Conservation (phyloP, 345 rosid species). For the Syzygium grande region DNA sequence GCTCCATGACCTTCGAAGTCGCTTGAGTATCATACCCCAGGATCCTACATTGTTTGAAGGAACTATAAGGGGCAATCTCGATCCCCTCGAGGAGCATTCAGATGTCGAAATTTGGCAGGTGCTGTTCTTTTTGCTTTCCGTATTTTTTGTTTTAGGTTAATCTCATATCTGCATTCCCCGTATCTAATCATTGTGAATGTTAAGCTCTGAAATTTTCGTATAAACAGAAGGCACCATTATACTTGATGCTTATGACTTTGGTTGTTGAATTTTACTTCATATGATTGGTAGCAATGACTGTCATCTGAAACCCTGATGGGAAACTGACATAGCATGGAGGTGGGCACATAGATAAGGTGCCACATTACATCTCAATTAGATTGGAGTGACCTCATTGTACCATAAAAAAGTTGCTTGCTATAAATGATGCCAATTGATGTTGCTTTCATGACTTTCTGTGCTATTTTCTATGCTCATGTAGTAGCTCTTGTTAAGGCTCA, state of each 20-base stretch:
- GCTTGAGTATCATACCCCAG: constrained; percentile 94
- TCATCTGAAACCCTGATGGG: not conserved
- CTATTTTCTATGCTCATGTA: not conserved
- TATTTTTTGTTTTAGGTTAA: not conserved
- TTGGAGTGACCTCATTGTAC: not conserved
- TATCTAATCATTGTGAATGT: not conserved
- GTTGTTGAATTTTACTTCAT: not conserved
- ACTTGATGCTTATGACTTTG: not conserved
- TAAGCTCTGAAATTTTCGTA: not conserved
- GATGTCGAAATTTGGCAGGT: constrained; percentile 97
- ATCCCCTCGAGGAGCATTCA: constrained; percentile 91
- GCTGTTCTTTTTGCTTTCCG: not conserved
- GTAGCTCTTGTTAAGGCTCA: not conserved
- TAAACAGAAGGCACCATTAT: not conserved
- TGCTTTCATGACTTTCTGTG: not conserved
- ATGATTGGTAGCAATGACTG: not conserved
- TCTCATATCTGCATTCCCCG: not conserved
- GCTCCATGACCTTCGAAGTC: constrained; percentile 94
- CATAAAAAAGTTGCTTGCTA: not conserved
- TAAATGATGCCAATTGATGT: not conserved
- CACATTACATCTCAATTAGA: not conserved
- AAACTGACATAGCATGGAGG: not conserved
- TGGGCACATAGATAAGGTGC: not conserved
- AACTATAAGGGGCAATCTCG: constrained; percentile 88
- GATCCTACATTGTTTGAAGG: constrained; percentile 99